Conservation (phyloP, 169 alveolate genomes). For the Plasmodium cynomolgi region DNA sequence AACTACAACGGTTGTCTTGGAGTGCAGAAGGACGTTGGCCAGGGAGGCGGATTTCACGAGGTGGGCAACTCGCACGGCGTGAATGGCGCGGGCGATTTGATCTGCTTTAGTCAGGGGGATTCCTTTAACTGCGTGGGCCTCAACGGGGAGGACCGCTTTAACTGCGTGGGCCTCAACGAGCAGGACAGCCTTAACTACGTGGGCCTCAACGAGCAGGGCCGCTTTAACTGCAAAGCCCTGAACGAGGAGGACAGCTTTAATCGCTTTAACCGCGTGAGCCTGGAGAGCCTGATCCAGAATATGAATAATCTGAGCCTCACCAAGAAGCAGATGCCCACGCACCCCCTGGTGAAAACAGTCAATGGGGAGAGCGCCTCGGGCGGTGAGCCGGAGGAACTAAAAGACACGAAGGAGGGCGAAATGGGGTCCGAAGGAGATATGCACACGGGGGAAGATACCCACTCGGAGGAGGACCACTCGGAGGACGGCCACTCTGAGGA, state of each 20-base stretch:
- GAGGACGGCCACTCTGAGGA: too few species aligned
- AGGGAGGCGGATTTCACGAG: not conserved
- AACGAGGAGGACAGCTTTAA: not conserved
- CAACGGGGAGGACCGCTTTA: not conserved
- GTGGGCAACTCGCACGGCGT: not conserved
- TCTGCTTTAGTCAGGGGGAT: not conserved
- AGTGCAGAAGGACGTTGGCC: not conserved
- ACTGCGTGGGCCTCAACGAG: not conserved
- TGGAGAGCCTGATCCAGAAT: constrained; percentile 1
- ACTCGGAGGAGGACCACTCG: not conserved
- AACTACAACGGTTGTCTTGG: not conserved
- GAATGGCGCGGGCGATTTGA: not conserved
- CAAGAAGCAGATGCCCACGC: not conserved
- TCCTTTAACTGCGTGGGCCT: not conserved
- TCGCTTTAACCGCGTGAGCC: not conserved
- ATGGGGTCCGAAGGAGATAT: not conserved
- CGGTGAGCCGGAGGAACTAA: not conserved
- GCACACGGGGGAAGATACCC: not conserved
- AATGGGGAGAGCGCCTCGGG: not conserved
- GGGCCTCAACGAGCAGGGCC: not conserved
- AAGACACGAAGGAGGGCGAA: not conserved
- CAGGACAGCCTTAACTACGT: not conserved
- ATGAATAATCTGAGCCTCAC: not conserved
- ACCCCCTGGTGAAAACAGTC: not conserved
- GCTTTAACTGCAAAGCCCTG: not conserved